A percentile compares a stretch with the other conserved stretches of the same genome.
phyloP scores from a whole-genome alignment of 139 green algal species.

The Picochlorum sp. region DNA sequence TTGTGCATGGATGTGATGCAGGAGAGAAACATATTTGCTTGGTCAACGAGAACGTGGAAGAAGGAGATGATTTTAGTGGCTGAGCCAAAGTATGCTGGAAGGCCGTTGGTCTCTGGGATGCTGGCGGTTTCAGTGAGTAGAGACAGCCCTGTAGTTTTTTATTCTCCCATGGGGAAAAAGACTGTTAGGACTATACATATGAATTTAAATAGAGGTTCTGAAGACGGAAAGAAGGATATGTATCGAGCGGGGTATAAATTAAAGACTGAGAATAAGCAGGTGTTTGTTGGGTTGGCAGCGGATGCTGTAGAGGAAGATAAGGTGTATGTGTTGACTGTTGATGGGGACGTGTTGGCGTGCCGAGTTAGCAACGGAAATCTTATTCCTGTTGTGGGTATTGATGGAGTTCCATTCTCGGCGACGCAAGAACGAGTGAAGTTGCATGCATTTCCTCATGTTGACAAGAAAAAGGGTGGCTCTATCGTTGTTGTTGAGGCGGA shows the following conservation, averaged over 20 bases:
- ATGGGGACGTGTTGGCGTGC: conserved; percentile 20
- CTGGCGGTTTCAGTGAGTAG: conserved; percentile 21
- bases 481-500: conserved; percentile 23
- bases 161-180: conserved; percentile 27
- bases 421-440: conserved; percentile 14
- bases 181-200: conserved; percentile 22
- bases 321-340: conserved; percentile 19
- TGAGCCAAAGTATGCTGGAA: conserved; percentile 21
- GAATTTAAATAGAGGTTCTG: background rate
- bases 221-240: conserved; percentile 15
- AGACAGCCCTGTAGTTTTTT: conserved; percentile 21
- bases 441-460: conserved; percentile 11
- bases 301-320: conserved; percentile 14
- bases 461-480: conserved; percentile 4
- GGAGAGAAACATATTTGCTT: conserved; percentile 25
- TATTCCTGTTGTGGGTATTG: background rate
- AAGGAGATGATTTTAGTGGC: conserved; percentile 12
- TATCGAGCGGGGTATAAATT: conserved; percentile 23
- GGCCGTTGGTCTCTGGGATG: conserved; percentile 15
- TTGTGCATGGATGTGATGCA: background rate
- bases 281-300: conserved; percentile 23
- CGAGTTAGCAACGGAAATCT: conserved; percentile 9
- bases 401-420: background rate
- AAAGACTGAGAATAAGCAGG: conserved; percentile 35
- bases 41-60: conserved; percentile 21